Base-by-base conservation (phyloP, 176 grass and related monocot species). In the Pontederia crassipes region DNA sequence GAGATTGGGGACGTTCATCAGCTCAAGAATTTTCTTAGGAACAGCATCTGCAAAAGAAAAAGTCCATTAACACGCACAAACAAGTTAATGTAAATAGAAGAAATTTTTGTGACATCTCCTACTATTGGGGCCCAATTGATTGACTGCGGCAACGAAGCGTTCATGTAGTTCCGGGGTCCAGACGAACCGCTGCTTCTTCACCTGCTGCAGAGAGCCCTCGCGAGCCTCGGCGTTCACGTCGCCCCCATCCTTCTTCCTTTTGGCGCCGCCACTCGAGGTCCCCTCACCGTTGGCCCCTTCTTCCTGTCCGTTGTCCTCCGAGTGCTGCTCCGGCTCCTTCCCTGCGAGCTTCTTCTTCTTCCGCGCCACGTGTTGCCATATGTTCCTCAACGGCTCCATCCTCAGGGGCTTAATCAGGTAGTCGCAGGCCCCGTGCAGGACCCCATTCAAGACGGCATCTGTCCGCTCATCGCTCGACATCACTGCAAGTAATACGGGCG, bases 21-120 rank as follows among this genome's bases (percentile, higher is more conserved):
- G 27, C 9, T 72, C 69, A 35, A 60, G 69, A 51, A 72, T 60
- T 51, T 61, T 72, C 47, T 72, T 72, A 2, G 69, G 69, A 50
- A 61, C 69, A 10, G 55, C 69, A 20, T 61, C 57, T 61, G 24
- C 57, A 72, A 13, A 50, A 3, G 28, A 17, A 14, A 48, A 59
- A n/a, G n/a, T n/a, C n/a, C n/a, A n/a, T n/a, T n/a, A n/a, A n/a
- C n/a, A n/a, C n/a, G n/a, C n/a, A n/a, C n/a, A n/a, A n/a, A n/a
- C n/a, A n/a, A n/a, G n/a, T n/a, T n/a, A n/a, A n/a, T n/a, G n/a
- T n/a, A n/a, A n/a, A n/a, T n/a, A n/a, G n/a, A n/a, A n/a, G n/a
- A n/a, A n/a, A n/a, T n/a, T n/a, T n/a, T n/a, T n/a, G n/a, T n/a
- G n/a, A n/a, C n/a, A n/a, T 26, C 0, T 50, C 66, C 4, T 56